Conservation (phyloP, 306 rosid species). For the Rubus idaeus region DNA sequence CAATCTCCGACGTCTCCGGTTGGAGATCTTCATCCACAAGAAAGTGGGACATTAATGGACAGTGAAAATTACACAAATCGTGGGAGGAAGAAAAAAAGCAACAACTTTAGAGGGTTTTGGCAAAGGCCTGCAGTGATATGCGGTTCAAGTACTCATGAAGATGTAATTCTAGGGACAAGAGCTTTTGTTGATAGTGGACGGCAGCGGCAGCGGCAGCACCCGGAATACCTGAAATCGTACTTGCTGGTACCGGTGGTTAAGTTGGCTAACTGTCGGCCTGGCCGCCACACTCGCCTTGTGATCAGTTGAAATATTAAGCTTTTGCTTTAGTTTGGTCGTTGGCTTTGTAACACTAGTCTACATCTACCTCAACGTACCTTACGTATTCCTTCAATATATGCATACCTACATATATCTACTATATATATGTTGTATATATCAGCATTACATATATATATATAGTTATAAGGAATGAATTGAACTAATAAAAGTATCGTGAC, state of each 20-base stretch:
- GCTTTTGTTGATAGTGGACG: neutral
- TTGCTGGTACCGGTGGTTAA: neutral
- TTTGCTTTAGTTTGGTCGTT: neutral
- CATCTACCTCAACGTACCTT: neutral
- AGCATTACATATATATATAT: no score
- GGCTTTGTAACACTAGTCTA: neutral
- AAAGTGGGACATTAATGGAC: neutral
- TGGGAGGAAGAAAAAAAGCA: slow-evolving; percentile 29
- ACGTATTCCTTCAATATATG: neutral
- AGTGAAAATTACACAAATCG: neutral
- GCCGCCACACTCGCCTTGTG: neutral
- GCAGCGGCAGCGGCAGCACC: neutral
- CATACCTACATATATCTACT: neutral
- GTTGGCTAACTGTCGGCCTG: slow-evolving; percentile 16
- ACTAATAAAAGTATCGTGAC: no score
- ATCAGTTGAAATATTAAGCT: neutral
- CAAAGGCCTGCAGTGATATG: slow-evolving; percentile 43
- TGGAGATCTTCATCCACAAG: neutral
- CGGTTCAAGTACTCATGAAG: slow-evolving; percentile 42
- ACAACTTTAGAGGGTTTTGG: slow-evolving; percentile 45
- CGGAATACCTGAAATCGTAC: slow-evolving; percentile 19
- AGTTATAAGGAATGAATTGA: no score
- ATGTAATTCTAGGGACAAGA: slow-evolving; percentile 39
- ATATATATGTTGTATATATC: no score
- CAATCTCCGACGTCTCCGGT: neutral